Evolutionary conservation across 179 eudicot genomes (phyloP).

Genomic region (Nepenthes alata): DNA sequence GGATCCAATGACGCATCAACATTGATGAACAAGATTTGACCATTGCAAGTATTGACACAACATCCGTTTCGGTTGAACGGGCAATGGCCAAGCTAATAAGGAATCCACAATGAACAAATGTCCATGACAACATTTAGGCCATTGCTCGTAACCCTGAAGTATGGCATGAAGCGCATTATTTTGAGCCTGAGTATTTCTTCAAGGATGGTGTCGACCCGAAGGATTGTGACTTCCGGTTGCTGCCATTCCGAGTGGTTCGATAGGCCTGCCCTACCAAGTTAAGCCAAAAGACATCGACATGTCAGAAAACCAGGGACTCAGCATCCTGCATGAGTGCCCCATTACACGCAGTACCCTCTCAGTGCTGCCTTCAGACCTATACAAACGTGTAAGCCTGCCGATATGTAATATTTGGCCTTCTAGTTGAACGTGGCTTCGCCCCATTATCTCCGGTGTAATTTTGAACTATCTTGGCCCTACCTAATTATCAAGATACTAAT

Average conservation of each 20-base stretch:
- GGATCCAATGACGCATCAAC: too few species aligned
- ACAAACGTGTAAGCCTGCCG: slow-evolving; percentile 35
- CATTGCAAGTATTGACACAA: slow-evolving; percentile 70
- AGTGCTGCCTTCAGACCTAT: slow-evolving; percentile 47
- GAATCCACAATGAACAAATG: slow-evolving; percentile 51
- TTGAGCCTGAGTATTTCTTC: slow-evolving; percentile 56
- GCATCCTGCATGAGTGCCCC: slow-evolving; percentile 48
- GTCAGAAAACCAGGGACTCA: slow-evolving; percentile 55
- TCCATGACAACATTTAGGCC: slow-evolving; percentile 67
- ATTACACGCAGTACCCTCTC: slow-evolving; percentile 46
- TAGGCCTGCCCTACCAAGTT: slow-evolving; percentile 57
- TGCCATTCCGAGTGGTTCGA: slow-evolving; percentile 74
- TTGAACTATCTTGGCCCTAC: too few species aligned
- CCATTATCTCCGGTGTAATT: too few species aligned
- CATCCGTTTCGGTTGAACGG: slow-evolving; percentile 63
- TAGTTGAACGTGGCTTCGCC: too few species aligned
- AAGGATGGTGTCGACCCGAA: slow-evolving; percentile 65
- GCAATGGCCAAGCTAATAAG: slow-evolving; percentile 59
- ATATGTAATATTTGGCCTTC: slow-evolving; percentile 15
- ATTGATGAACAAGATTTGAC: slow-evolving; percentile 48
- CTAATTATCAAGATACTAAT: too few species aligned
- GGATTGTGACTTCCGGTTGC: slow-evolving; percentile 52
- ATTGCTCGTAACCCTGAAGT: slow-evolving; percentile 50
- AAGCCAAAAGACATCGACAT: slow-evolving; percentile 54
- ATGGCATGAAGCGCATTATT: slow-evolving; percentile 51